Conservation (phyloP, 345 rosid species). For the Atalantia buxifolia region DNA sequence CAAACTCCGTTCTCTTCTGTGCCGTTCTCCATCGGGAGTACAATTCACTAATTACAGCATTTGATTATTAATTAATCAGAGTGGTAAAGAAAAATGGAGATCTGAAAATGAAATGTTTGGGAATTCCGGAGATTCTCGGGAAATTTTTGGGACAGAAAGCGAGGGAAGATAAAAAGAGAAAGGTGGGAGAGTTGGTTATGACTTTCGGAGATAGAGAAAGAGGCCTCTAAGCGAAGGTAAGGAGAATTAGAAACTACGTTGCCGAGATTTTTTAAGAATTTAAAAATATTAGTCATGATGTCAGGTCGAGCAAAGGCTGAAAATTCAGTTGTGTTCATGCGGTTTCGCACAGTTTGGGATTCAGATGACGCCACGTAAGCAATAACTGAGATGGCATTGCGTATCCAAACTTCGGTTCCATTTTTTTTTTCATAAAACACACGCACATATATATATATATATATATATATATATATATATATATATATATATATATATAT, state of each 20-base stretch:
- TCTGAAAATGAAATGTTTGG: background rate
- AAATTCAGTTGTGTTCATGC: too few species aligned
- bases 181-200: conserved; percentile 3
- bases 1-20: conserved; percentile 43
- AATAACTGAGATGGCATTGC: too few species aligned
- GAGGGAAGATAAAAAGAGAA: background rate
- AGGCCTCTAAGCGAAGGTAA: conserved; percentile 8
- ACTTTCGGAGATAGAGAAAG: background rate
- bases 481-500: too few species aligned
- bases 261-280: too few species aligned
- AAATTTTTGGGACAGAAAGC: conserved; percentile 5
- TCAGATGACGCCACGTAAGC: too few species aligned
- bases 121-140: background rate
- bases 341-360: too few species aligned
- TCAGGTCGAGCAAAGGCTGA: too few species aligned
- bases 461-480: too few species aligned
- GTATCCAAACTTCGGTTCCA: too few species aligned
- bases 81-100: background rate
- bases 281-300: too few species aligned
- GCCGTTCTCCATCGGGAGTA: conserved; percentile 24
- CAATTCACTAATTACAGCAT: background rate
- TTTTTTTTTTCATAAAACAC: too few species aligned
- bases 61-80: background rate
- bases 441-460: too few species aligned
- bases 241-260: background rate